phyloP scores from a whole-genome alignment of 1,284 basidiomycete genomes.

The Garcileccinum viscosum region DNA sequence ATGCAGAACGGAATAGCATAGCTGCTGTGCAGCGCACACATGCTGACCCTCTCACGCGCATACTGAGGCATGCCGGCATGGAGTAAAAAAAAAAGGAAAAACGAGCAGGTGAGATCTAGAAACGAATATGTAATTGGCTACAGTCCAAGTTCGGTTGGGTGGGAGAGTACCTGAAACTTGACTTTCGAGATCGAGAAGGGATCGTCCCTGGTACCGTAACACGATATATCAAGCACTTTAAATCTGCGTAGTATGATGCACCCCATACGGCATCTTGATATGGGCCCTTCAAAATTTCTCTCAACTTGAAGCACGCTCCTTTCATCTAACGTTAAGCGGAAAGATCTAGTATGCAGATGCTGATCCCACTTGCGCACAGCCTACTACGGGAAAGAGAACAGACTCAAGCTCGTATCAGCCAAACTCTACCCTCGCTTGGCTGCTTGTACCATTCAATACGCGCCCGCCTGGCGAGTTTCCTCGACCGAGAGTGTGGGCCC shows the following conservation, averaged over 20 bases:
- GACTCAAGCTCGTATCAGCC: slow-evolving; percentile 11
- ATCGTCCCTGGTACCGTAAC: slow-evolving; percentile 45
- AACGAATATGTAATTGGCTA: slow-evolving; percentile 30
- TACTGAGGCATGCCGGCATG: slow-evolving; percentile 36
- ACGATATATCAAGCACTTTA: slow-evolving; percentile 41
- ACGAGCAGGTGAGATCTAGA: slow-evolving; percentile 33
- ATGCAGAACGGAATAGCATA: slow-evolving; percentile 16
- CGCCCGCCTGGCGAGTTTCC: neutral
- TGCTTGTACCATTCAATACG: slow-evolving; percentile 3
- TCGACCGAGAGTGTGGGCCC: neutral
- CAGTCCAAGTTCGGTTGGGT: slow-evolving; percentile 34
- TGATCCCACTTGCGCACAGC: slow-evolving; percentile 38
- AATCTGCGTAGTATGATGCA: slow-evolving; percentile 42
- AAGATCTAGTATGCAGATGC: slow-evolving; percentile 42
- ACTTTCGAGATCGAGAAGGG: slow-evolving; percentile 43
- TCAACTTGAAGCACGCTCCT: slow-evolving; percentile 35
- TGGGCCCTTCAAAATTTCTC: slow-evolving; percentile 29
- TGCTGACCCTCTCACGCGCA: slow-evolving; percentile 25
- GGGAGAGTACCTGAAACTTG: slow-evolving; percentile 45
- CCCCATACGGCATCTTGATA: slow-evolving; percentile 42
- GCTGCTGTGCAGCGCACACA: slow-evolving; percentile 28
- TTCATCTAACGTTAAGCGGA: slow-evolving; percentile 46
- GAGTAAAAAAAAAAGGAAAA: slow-evolving; percentile 15
- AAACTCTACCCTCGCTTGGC: slow-evolving; percentile 21
- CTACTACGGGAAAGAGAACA: slow-evolving; percentile 26